Base-by-base conservation (phyloP, 306 rosid genomes). In the Fagus sylvatica region DNA sequence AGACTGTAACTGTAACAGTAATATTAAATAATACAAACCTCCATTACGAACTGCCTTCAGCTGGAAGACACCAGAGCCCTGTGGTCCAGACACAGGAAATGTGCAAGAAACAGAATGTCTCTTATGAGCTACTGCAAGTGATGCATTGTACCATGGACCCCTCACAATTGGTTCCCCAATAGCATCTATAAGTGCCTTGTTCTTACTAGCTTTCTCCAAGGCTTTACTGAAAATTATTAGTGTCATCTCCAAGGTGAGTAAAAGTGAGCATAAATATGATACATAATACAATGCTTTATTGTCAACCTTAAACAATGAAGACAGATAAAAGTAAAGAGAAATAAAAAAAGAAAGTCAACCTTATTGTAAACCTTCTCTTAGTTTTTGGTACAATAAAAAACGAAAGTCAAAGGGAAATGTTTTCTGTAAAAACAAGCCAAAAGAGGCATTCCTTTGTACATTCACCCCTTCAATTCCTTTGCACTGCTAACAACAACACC, bases 91-190 rank as follows among this genome's bases (percentile, higher is more conserved):
- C 62, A 96, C 88, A 2, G 98, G 98, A 85, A 96, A 91, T 55
- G 98, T 85, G 85, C 98, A 96, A 15, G 99, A 91, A 48, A 91
- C 89, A 57, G 99, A 93, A 13, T 85, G 93, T 85, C 99, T 85
- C 84, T 91, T 84, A 57, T 91, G 94, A 85, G 98, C 89, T 67
- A 96, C 97, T 30, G 98, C 99, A 70, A 95, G 99, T 59, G 97
- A 87, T 66, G 98, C 97, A 84, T 88, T 91, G 84, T 93, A 95
- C 99, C 99, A 95, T 69, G 98, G 90, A 69, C 99, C 99, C 84
- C 85, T 92, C 64, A 73, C 82, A 72, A 96, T 80, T 56, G 99
- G 99, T 79, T 93, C 94, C 62, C 99, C 99, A 57, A 96, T 84
- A 70, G 98, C 94, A 75, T 91, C 94, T 84, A 69, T 80, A 69